phyloP scores from a whole-genome alignment of 371 early-diverging fungal genomes.

The Gilbertella persicaria region DNA sequence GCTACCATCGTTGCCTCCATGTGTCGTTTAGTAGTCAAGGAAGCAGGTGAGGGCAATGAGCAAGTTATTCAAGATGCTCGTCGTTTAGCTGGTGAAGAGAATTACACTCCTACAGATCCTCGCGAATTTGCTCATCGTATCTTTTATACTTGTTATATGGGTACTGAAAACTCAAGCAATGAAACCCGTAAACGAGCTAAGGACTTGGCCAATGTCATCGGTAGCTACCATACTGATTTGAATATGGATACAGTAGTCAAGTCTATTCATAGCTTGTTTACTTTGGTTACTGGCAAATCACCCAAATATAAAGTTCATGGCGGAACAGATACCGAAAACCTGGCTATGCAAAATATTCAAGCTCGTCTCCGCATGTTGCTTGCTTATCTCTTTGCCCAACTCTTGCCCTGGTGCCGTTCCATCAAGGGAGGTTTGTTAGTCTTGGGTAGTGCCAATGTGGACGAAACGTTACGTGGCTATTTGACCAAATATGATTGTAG shows the following conservation, averaged over 20 bases:
- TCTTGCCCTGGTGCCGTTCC: constrained; percentile 89
- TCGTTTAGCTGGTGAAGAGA: constrained; percentile 59
- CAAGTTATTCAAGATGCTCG: constrained; percentile 80
- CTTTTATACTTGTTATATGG: constrained; percentile 97
- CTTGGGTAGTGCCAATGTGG: constrained; percentile 95
- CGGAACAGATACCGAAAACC: constrained; percentile 84
- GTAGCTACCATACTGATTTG: constrained; percentile 88
- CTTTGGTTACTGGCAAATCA: constrained; percentile 72
- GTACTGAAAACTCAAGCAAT: constrained; percentile 83
- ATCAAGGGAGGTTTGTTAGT: constrained; percentile 83
- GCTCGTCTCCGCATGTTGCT: constrained; percentile 96
- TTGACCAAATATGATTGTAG: constrained; percentile 98
- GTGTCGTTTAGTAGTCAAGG: constrained; percentile 87
- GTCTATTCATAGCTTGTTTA: constrained; percentile 77
- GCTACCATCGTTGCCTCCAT: constrained; percentile 93
- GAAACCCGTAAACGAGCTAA: constrained; percentile 88
- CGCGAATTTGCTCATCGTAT: constrained; percentile 82
- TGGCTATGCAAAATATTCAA: constrained; percentile 97
- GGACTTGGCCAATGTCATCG: constrained; percentile 79
- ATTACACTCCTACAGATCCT: constrained; percentile 77
- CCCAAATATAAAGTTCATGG: constrained; percentile 87
- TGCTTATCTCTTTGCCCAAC: constrained; percentile 93
- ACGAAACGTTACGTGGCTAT: constrained; percentile 95
- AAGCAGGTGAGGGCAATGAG: constrained; percentile 61
- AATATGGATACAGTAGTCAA: constrained; percentile 86